Evolutionary conservation across 495 filamentous ascomycete genomes (phyloP), one percentile per base, ranked within the genome.

Genomic region (Aspergillus saccharolyticus): DNA sequence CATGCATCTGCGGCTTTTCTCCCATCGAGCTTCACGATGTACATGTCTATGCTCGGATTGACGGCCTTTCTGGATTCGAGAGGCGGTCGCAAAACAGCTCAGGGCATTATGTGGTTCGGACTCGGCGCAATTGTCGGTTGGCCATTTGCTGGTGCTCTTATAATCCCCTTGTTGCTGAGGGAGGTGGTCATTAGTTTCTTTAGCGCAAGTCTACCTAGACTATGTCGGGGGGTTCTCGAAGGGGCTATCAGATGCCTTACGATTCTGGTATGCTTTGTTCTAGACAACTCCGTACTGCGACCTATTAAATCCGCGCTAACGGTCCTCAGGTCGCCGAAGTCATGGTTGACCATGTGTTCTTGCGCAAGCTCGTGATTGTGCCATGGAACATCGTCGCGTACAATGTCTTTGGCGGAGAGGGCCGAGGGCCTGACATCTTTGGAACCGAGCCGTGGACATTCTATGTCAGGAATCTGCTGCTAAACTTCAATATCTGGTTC

Each of bases 401-500:
- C 78, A 99, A 99, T 69, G 81, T 99, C 30, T 90, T 97, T 64
- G 87, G 88, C 52, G 85, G 81, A 2, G 76, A 85, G 7, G 86
- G 84, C 44, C 80, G 80, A 67, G 95, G 95, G 0, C 95, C 95
- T 1, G 81, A 94, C 51, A 94, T 99, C 54, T 99, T 96, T 66
- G 95, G 95, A 22, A 95, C 89, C 18, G 95, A 99, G 66, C 90
- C 93, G 28, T 97, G 94, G 95, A 85, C 89, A 43, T 99, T 97
- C 71, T 99, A 99, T 70, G 76, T 96, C 60, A 86, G 85, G 63
- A 99, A 99, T 65, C 80, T 97, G 17, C 72, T 88, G 21, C 77
- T 99, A 56, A 99, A 99, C 75, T 97, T 97, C 81, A 96, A 96
- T 63, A 67, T 92, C 44, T 96, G 92, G 88, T 92, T 96, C 61